A percentile compares a stretch with the other conserved stretches of the same genome.
phyloP scores from a whole-genome alignment of 1,284 basidiomycete species.

The Sanguinoderma infundibulare region DNA sequence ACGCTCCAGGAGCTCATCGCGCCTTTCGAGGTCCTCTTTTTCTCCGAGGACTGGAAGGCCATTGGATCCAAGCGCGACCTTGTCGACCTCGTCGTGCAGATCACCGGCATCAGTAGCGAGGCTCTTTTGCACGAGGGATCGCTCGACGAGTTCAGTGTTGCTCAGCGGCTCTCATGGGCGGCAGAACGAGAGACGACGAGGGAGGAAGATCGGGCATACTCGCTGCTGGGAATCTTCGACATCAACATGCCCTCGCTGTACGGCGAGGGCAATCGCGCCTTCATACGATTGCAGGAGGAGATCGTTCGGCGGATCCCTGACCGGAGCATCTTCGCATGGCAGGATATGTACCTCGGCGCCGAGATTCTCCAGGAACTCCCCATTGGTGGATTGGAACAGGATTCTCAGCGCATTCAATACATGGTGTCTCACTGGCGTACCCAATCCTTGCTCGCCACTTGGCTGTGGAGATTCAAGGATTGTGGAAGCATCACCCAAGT shows the following conservation, averaged over 20 bases:
- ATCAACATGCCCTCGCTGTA: conserved; percentile 7
- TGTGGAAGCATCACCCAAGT: no score
- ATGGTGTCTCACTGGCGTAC: no score
- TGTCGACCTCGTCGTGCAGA: background rate
- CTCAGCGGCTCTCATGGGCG: conserved; percentile 5
- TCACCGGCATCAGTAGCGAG: background rate
- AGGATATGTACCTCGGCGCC: no score
- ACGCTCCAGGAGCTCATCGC: conserved; percentile 8
- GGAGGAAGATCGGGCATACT: conserved; percentile 8
- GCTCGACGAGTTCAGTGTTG: background rate
- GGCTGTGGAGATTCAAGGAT: no score
- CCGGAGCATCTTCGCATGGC: conserved; percentile 1
- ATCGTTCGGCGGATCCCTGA: background rate
- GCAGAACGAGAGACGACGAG: background rate
- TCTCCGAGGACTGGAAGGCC: background rate
- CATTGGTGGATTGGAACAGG: no score
- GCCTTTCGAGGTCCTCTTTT: background rate
- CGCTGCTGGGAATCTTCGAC: conserved; percentile 2
- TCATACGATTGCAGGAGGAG: conserved; percentile 6
- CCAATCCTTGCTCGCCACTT: no score
- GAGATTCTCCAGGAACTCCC: no score
- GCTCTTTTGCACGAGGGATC: background rate
- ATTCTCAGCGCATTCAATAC: background rate
- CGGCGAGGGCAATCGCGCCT: conserved; percentile 3
- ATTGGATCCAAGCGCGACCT: background rate